Conservation (phyloP, 2,329 filamentous ascomycete species). For the Aspergillus sp. region DNA sequence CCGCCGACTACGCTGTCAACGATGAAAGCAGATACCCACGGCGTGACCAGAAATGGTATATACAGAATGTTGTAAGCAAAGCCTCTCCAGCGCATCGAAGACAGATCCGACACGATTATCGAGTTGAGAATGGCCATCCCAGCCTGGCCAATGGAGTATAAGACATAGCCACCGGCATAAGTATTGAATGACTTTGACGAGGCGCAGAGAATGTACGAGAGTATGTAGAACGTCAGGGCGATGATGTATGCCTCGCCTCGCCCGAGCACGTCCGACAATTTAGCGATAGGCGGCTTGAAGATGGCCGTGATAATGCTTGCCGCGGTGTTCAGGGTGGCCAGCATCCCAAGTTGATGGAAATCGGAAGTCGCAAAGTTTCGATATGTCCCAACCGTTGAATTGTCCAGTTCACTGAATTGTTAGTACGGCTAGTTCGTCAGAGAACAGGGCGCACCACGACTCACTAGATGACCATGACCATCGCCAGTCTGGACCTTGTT, state of each 20-base stretch:
- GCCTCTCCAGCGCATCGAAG: slow-evolving; percentile 41
- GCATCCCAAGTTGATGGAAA: slow-evolving; percentile 37
- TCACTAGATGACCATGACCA: slow-evolving; percentile 34
- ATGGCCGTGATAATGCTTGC: slow-evolving; percentile 41
- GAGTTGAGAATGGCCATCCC: slow-evolving; percentile 43
- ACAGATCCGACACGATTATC: slow-evolving; percentile 45
- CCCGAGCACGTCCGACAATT: slow-evolving; percentile 45
- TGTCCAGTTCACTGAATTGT: slow-evolving; percentile 34
- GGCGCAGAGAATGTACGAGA: slow-evolving; percentile 41
- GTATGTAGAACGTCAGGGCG: slow-evolving; percentile 35
- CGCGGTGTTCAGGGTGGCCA: slow-evolving; percentile 38
- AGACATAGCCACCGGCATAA: slow-evolving; percentile 39
- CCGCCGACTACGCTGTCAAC: slow-evolving; percentile 40
- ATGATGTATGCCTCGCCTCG: slow-evolving; percentile 40
- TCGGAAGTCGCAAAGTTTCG: slow-evolving; percentile 43
- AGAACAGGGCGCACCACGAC: not conserved
- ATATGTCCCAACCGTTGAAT: slow-evolving; percentile 40
- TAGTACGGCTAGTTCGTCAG: not conserved
- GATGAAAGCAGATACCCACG: slow-evolving; percentile 44
- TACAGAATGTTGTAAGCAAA: slow-evolving; percentile 41
- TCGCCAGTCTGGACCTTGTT: slow-evolving; percentile 22
- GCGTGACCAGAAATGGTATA: slow-evolving; percentile 42
- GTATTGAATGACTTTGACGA: slow-evolving; percentile 34
- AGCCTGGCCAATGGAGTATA: slow-evolving; percentile 39
- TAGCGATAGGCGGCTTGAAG: slow-evolving; percentile 44